Evolutionary conservation across 805 yeast genomes (phyloP), one percentile per base, ranked within the genome.

Genomic region (Candida piceae): DNA sequence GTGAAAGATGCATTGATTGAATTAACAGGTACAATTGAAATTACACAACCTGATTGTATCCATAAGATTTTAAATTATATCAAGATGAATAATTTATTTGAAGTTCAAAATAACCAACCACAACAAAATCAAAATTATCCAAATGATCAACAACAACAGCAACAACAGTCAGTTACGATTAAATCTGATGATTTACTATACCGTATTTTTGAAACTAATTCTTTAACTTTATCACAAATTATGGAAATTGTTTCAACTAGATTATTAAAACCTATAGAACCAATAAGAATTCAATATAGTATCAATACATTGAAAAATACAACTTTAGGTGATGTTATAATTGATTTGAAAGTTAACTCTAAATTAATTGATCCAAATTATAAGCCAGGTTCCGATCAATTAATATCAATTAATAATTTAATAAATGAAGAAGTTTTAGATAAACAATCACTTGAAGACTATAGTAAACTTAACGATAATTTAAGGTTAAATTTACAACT

Each of bases 1-100:
- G 73, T 84, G 15, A 76, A 79, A 9, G 79, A 72, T 46, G 52
- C 62, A 47, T 60, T 93, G 58, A 68, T 89, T 4, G 71, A 74
- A 35, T 68, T 93, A 31, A 65, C 87, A 22, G 97, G 97, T 16
- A 70, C 76, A 24, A 64, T 69, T 19, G 95, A 86, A 56, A 80
- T 84, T 22, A 81, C 94, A 5, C 88, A 88, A 56, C 94, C 90
- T 41, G 96, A 86, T 38, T 31, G 81, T 84, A 31, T 88, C 28
- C 60, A 55, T 39, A 61, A 52, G 38, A 49, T 63, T 17, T 60
- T 63, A 45, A 53, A 58, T 44, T 63, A 63, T 42, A 55, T 62
- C 32, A 61, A 60, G 39, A 49, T 58, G 42, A 61, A 63, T 46
- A 55, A 59, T 29, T 47, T 63, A 31, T 62, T 63, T 46, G 66